Base-by-base conservation (phyloP, 495 filamentous ascomycete species). In the Amorphotheca resinae region DNA sequence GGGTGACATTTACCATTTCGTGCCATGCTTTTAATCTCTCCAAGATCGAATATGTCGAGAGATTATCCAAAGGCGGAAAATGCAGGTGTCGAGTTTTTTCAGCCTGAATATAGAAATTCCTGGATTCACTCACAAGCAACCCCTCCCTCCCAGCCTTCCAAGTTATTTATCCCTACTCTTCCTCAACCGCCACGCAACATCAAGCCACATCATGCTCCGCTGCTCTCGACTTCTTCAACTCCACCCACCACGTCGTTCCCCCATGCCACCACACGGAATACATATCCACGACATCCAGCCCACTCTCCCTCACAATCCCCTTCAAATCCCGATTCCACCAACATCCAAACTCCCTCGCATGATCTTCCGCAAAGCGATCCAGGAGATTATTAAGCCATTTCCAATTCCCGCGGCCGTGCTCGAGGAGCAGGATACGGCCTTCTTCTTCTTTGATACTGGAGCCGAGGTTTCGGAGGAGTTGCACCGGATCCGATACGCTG, bases 241-340 rank as follows among this genome's bases (percentile, higher is more conserved):
- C 55, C n/a, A 58, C 45, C 54, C 54, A 57, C 42, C 43, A 55
- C 14, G 52, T 55, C 16, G 55, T 58, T 6, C 52, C 52, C 4
- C 56, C 56, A 38, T 55, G 52, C 55, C 46, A 47, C 34, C 45
- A 45, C 7, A 44, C 44, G 5, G 52, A 71, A 54, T 77, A 67
- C 18, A 93, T 62, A 42, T 63, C 64, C 17, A 83, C 67, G 34
- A 98, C 66, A 64, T 87, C 82, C 54, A 98, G 62, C 16, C 86
- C 89, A 46, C 82, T 87, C 48, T 87, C 74, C 49, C 70, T 61
- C 30, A 95, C 76, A 57, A 96, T 74, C 43, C 60, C 62, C 44
- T 80, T 83, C 42, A 98, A 80, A 68, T 98, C 91, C 39, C 86
- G 68, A 62, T 98, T 98, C 79, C 84, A 93, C 88, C 88, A 96